Percentiles rank a stretch among this genome's conserved stretches.
These are phyloP conservation scores for Excoecaria agallocha DNA, from an alignment of 345 rosid species.

Conservation along the genomic window DNA sequence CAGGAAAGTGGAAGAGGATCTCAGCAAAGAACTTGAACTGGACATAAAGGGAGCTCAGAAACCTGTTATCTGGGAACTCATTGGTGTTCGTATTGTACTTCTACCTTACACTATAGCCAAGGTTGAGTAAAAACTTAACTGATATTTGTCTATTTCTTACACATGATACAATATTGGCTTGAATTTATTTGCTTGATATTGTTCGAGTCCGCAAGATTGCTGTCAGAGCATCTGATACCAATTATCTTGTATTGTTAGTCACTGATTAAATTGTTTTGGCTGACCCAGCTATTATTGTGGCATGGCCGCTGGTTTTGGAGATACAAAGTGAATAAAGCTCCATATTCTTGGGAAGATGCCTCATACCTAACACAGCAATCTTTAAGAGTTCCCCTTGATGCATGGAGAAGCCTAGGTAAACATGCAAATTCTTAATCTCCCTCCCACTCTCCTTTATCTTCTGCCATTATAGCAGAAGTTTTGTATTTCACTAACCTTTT, in stretches of 20 bases:
- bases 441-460: neutral
- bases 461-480: too few species aligned
- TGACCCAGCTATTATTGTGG: slow-evolving; percentile 67
- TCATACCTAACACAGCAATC: slow-evolving; percentile 66
- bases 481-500: neutral
- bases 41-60: slow-evolving; percentile 88
- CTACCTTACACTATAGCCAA: slow-evolving; percentile 75
- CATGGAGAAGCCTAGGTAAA: slow-evolving; percentile 78
- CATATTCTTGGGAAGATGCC: slow-evolving; percentile 90
- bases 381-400: slow-evolving; percentile 55
- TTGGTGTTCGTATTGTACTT: slow-evolving; percentile 64
- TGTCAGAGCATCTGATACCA: slow-evolving; percentile 3
- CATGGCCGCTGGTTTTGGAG: slow-evolving; percentile 77
- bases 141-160: neutral
- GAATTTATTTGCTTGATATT: neutral
- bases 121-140: slow-evolving; percentile 35
- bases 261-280: slow-evolving; percentile 17
- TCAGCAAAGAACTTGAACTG: slow-evolving; percentile 84
- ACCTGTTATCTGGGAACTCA: slow-evolving; percentile 72
- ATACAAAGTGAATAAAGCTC: slow-evolving; percentile 67
- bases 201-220: neutral
- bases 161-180: neutral
- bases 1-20: slow-evolving; percentile 87
- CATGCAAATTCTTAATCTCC: neutral
- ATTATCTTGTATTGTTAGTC: slow-evolving; percentile 2